Percentiles rank a stretch among this genome's conserved stretches.
Conservation (phyloP, 2,329 filamentous ascomycete species). For the Plenodomus lindquistii region DNA sequence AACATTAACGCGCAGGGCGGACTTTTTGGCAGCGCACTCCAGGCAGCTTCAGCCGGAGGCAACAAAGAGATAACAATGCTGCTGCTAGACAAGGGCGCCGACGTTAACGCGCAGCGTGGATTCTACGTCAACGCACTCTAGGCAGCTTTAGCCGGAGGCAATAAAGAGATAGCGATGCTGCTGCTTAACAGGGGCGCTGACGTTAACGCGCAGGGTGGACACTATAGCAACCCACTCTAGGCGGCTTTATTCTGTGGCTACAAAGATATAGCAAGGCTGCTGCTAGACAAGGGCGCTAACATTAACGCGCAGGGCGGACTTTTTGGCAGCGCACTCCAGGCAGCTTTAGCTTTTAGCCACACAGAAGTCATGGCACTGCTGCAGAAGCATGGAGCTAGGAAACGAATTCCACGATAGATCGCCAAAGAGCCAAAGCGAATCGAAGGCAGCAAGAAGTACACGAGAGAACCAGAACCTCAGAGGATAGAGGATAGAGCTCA, state of each 20-base stretch:
- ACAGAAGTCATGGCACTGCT: neutral
- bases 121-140: constrained; percentile 5
- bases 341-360: neutral
- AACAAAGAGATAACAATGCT: neutral
- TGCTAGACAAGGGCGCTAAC: neutral
- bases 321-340: neutral
- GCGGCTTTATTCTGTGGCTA: neutral
- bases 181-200: constrained; percentile 2
- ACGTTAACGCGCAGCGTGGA: neutral
- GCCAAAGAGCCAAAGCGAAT: no score
- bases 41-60: neutral
- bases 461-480: no score
- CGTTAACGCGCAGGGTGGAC: neutral
- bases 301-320: neutral
- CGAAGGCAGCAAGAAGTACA: no score
- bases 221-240: neutral
- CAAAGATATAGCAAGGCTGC: neutral
- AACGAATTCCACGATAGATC: no score
- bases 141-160: neutral
- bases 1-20: neutral
- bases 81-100: constrained; percentile 3
- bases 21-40: neutral
- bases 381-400: neutral
- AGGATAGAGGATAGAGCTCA: no score
- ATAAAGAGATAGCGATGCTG: constrained; percentile 1